Base-by-base conservation (phyloP, 2,329 filamentous ascomycete genomes). In the Aspergillus candidus region DNA sequence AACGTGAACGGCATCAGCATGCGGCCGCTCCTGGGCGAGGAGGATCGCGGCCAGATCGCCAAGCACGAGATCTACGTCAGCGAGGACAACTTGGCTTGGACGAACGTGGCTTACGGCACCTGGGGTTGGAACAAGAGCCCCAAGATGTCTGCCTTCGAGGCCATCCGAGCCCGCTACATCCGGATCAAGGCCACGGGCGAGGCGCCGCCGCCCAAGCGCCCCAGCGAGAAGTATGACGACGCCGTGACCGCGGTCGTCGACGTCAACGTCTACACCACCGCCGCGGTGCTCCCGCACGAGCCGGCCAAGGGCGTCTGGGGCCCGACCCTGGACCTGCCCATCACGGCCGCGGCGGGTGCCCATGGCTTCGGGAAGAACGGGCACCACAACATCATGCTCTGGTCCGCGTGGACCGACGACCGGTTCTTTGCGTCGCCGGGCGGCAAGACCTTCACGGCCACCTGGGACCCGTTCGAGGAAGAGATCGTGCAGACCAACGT, bases 401-500 rank as follows among this genome's bases (percentile, higher is more conserved):
- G 52, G 52, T 55, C 52, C 13, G 44, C 52, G 11, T 53, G 51
- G 51, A 34, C 44, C 2, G 36, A 50, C 31, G 49, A 55, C 32
- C 49, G 42, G 35, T 55, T 50, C 43, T 46, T 43, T 42, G 46
- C 43, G 14, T 48, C 50, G 11, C 49, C 49, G 8, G 49, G 50
- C 10, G 52, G 49, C 14, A 47, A 52, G 40, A 55, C 51, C 1
- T 38, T 50, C 33, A 56, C 53, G 10, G 42, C 48, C 11, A 56
- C 50, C 13, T 42, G 48, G 49, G 38, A 49, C 76, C 34, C 29
- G 8, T 27, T 27, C 4, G 27, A 38, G 7, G 60, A 70, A 6
- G 78, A 76, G 0, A 63, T 49, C 11, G 31, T 46, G 34, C 31
- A 55, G 47, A 14, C 46, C 14, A 45, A 22, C 29, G 49, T 62